A percentile compares a stretch with the other conserved stretches of the same genome.
phyloP scores from a whole-genome alignment of 768 basidiomycete species.

The Boletus subparvulus region DNA sequence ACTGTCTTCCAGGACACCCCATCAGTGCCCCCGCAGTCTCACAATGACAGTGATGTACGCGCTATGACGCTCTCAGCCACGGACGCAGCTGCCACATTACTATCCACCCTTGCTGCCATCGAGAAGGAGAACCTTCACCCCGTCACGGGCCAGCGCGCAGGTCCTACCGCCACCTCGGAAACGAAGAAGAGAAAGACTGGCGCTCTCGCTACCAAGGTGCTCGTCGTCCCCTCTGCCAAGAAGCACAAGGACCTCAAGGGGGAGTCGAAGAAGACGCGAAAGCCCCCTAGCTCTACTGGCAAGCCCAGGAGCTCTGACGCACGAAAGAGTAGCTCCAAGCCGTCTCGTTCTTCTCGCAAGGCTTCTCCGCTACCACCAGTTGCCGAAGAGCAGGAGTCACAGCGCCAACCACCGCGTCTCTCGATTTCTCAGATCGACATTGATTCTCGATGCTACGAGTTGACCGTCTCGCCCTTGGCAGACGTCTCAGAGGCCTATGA shows the following conservation, averaged over 20 bases:
- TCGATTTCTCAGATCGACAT: constrained; percentile 51
- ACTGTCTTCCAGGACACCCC: constrained; percentile 64
- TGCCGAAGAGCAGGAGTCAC: constrained; percentile 47
- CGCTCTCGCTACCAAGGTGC: constrained; percentile 55
- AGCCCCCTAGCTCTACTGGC: constrained; percentile 35
- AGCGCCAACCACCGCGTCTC: constrained; percentile 26
- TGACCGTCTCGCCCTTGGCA: constrained; percentile 76
- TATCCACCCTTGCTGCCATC: constrained; percentile 38
- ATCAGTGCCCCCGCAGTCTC: constrained; percentile 35
- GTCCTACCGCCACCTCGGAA: constrained; percentile 34
- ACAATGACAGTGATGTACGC: constrained; percentile 23
- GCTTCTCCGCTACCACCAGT: constrained; percentile 63
- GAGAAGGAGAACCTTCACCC: constrained; percentile 85
- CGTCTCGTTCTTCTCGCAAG: constrained; percentile 40
- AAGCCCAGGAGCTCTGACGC: constrained; percentile 32
- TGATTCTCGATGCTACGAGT: constrained; percentile 75
- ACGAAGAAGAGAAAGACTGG: constrained; percentile 66
- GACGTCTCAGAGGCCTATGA: constrained; percentile 75
- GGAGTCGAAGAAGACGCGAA: constrained; percentile 59
- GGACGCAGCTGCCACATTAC: constrained; percentile 32
- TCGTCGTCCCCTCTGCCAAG: constrained; percentile 37
- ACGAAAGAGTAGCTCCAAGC: constrained; percentile 41
- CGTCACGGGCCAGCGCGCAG: constrained; percentile 63
- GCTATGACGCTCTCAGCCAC: constrained; percentile 19
- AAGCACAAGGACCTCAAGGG: constrained; percentile 45